A percentile compares a stretch with the other conserved stretches of the same genome.
phyloP scores from a whole-genome alignment of 2,329 filamentous ascomycete genomes.

The Aspergillus novoparasiticus region DNA sequence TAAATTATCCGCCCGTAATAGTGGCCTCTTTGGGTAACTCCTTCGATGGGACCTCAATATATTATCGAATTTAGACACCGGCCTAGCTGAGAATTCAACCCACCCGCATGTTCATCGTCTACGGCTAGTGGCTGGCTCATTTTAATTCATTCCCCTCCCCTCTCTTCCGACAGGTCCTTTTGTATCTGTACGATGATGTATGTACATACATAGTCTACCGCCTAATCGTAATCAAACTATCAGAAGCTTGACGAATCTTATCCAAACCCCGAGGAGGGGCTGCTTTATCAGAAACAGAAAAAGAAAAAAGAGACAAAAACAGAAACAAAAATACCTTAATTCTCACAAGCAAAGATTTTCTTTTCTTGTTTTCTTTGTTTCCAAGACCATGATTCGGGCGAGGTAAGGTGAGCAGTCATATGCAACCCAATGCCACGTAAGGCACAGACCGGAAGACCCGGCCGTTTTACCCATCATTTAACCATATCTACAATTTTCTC shows the following conservation, averaged over 20 bases:
- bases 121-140: not conserved
- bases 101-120: not conserved
- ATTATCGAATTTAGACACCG: not conserved
- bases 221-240: conserved; percentile 4
- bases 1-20: not conserved
- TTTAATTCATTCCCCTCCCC: not conserved
- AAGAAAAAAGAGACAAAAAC: not conserved
- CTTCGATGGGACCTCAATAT: not conserved
- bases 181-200: conserved; percentile 3
- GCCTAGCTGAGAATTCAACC: not conserved
- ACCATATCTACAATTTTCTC: not conserved
- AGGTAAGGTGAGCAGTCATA: conserved; percentile 1
- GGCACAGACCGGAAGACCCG: not conserved
- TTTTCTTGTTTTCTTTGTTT: not conserved
- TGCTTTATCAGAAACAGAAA: not conserved
- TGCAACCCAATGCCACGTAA: conserved; percentile 6
- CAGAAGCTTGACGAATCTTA: conserved; percentile 7
- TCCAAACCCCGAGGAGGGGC: not conserved
- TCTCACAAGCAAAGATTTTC: not conserved
- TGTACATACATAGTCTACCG: not conserved
- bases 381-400: not conserved
- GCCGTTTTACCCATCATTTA: not conserved
- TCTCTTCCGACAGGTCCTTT: not conserved
- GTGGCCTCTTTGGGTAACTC: conserved; percentile 1
- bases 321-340: not conserved